Evolutionary conservation across 75 land plant genomes (phyloP).

Genomic region (Picea glauca): DNA sequence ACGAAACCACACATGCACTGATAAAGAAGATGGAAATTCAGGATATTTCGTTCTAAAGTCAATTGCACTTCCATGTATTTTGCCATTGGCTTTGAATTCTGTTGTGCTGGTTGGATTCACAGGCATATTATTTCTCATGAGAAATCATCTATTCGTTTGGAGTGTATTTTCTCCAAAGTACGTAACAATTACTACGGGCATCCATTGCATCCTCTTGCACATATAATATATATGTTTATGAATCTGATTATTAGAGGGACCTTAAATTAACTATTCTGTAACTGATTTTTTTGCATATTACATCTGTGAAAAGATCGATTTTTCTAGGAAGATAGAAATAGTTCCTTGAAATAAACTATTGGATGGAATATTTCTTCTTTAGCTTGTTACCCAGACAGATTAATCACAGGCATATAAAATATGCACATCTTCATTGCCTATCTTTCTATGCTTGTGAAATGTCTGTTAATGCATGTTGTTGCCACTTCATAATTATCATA

Average conservation of each 20-base stretch:
- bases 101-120: slow-evolving; percentile 66
- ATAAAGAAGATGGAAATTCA: slow-evolving; percentile 12
- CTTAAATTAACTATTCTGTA: neutral
- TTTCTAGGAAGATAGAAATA: neutral
- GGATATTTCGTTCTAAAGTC: slow-evolving; percentile 30
- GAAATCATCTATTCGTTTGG: slow-evolving; percentile 91
- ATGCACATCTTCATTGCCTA: no score
- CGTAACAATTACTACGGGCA: slow-evolving; percentile 17
- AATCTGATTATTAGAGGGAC: neutral
- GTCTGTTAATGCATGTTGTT: neutral
- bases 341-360: neutral
- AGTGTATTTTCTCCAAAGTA: slow-evolving; percentile 99
- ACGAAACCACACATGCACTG: neutral
- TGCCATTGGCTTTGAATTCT: slow-evolving; percentile 71
- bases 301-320: slow-evolving; percentile 2
- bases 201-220: neutral
- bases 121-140: slow-evolving; percentile 65
- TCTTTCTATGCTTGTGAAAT: neutral
- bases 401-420: neutral
- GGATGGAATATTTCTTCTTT: neutral
- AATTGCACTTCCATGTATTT: slow-evolving; percentile 59
- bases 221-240: neutral
- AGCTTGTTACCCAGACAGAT: neutral
- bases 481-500: neutral
- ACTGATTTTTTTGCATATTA: neutral